phyloP scores from a whole-genome alignment of 1,139 yeast species.

The Yamadazyma dendronema region DNA sequence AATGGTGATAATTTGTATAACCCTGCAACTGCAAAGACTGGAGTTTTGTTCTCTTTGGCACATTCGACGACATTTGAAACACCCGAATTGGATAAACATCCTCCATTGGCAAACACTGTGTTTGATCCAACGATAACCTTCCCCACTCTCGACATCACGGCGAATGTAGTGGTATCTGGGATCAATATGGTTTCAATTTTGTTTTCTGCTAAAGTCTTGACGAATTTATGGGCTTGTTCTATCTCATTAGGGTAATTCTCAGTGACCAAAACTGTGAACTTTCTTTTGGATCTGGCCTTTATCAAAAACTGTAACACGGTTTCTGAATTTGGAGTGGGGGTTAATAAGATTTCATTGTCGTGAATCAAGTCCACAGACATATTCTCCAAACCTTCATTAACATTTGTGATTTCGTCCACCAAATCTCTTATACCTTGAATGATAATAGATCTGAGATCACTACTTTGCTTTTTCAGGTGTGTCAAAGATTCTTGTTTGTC shows the following conservation, averaged over 20 bases:
- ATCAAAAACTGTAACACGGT: conserved; percentile 86
- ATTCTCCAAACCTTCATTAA: conserved; percentile 86
- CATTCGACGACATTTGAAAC: conserved; percentile 93
- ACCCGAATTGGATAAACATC: conserved; percentile 86
- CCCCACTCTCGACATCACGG: conserved; percentile 96
- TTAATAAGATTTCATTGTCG: conserved; percentile 85
- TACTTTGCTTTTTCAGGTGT: conserved; percentile 43
- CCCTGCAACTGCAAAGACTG: conserved; percentile 95
- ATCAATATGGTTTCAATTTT: conserved; percentile 88
- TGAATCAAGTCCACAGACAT: conserved; percentile 93
- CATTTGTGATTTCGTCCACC: conserved; percentile 86
- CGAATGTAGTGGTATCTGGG: conserved; percentile 91
- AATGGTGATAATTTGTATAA: conserved; percentile 89
- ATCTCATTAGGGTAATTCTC: conserved; percentile 91
- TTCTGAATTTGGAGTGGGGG: conserved; percentile 91
- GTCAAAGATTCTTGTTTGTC: conserved; percentile 21
- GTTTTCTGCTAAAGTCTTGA: conserved; percentile 74
- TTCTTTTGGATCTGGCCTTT: conserved; percentile 86
- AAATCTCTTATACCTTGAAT: conserved; percentile 94
- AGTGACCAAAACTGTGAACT: conserved; percentile 87
- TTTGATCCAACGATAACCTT: conserved; percentile 92
- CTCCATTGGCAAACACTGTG: conserved; percentile 94
- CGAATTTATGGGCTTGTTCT: conserved; percentile 72
- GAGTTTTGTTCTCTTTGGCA: conserved; percentile 92
- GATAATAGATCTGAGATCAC: conserved; percentile 80